A percentile compares a stretch with the other conserved stretches of the same genome.
These are phyloP conservation scores for Colletotrichum lini DNA, from an alignment of 2,329 filamentous ascomycete genomes.

Conservation along the genomic window DNA sequence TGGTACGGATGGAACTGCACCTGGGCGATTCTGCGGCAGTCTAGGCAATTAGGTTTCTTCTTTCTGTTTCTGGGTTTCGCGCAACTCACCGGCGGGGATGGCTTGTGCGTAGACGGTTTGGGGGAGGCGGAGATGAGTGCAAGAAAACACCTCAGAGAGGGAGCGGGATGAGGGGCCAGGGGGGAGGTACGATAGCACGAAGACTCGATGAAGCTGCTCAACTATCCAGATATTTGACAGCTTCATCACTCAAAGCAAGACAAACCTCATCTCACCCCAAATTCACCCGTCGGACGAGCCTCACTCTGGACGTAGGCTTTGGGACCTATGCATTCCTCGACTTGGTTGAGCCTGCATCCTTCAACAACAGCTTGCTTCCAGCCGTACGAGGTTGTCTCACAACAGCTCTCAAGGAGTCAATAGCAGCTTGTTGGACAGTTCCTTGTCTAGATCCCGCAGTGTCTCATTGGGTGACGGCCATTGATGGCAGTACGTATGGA, in stretches of 20 bases:
- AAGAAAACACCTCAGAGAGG: constrained; percentile 14
- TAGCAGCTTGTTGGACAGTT: background rate
- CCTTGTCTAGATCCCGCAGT: background rate
- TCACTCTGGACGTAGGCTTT: background rate
- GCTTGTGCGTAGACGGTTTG: background rate
- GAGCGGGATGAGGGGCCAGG: background rate
- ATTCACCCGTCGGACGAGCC: background rate
- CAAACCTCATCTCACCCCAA: constrained; percentile 32
- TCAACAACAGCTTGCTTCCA: constrained; percentile 12
- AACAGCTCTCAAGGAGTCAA: constrained; percentile 6
- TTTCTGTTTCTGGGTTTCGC: constrained; percentile 19
- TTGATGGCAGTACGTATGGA: background rate
- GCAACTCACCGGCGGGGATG: background rate
- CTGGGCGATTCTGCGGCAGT: constrained; percentile 17
- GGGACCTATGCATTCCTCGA: constrained; percentile 19
- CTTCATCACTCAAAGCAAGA: constrained; percentile 2
- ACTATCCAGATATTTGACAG: constrained; percentile 22
- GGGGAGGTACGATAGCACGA: background rate
- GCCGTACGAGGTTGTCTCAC: constrained; percentile 24
- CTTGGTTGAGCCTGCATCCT: constrained; percentile 22
- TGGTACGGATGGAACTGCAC: constrained; percentile 20
- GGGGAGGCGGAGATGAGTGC: background rate
- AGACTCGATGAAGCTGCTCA: background rate
- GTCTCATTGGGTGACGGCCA: constrained; percentile 24
- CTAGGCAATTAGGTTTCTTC: constrained; percentile 2